Evolutionary conservation across 768 basidiomycete genomes (phyloP).

Genomic region (Psilocybe subaeruginosa): DNA sequence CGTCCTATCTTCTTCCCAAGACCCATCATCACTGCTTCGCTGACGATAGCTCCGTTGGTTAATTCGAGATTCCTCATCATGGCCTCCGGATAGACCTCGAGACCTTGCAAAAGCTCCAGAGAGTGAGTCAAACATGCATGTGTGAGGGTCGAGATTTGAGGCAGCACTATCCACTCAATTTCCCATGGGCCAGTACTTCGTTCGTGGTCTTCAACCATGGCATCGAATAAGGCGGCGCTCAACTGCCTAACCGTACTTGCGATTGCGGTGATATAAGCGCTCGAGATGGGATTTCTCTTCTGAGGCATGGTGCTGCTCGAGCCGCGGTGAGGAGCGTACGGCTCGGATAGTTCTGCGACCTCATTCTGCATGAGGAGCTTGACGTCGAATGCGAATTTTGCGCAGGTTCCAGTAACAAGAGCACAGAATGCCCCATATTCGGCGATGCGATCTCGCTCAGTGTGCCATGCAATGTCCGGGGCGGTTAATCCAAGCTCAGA

Average conservation of each 20-base stretch:
- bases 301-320: slow-evolving; percentile 55
- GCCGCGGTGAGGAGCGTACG: slow-evolving; percentile 44
- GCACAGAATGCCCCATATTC: slow-evolving; percentile 48
- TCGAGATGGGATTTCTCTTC: slow-evolving; percentile 50
- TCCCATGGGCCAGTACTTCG: slow-evolving; percentile 53
- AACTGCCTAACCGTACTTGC: slow-evolving; percentile 43
- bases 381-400: slow-evolving; percentile 47
- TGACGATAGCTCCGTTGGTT: slow-evolving; percentile 43
- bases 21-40: slow-evolving; percentile 53
- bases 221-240: slow-evolving; percentile 42
- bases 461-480: slow-evolving; percentile 41
- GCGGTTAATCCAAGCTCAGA: slow-evolving; percentile 28
- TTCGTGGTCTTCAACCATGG: slow-evolving; percentile 52
- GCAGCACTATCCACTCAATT: slow-evolving; percentile 52
- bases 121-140: slow-evolving; percentile 42
- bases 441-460: slow-evolving; percentile 46
- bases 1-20: slow-evolving; percentile 44
- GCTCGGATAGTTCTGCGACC: slow-evolving; percentile 47
- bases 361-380: slow-evolving; percentile 53
- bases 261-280: slow-evolving; percentile 48
- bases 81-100: slow-evolving; percentile 41
- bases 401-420: slow-evolving; percentile 45
- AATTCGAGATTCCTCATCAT: slow-evolving; percentile 43
- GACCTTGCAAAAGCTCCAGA: slow-evolving; percentile 33
- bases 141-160: slow-evolving; percentile 46